A percentile compares a stretch with the other conserved stretches of the same genome.
Evolutionary conservation across 768 basidiomycete genomes (phyloP).

Genomic region (Leucocoprinus sp.): DNA sequence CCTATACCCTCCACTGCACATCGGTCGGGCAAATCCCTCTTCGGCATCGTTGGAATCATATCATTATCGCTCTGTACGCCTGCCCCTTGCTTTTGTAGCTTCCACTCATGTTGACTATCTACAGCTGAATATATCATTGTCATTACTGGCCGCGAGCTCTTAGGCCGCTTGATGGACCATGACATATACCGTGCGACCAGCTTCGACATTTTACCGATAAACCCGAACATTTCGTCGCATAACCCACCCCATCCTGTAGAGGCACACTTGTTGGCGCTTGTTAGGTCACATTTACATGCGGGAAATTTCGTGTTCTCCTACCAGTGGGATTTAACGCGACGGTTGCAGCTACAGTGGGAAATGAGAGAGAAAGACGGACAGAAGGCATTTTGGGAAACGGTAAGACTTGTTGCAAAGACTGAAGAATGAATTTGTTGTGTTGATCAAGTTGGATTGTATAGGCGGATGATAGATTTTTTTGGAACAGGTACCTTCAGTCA

Average conservation of each 20-base stretch:
- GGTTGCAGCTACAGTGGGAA: constrained; percentile 77
- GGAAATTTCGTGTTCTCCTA: constrained; percentile 91
- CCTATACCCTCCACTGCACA: constrained; percentile 45
- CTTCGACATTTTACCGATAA: constrained; percentile 85
- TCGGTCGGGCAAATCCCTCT: constrained; percentile 56
- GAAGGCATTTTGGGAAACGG: constrained; percentile 71
- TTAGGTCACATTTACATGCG: constrained; percentile 72
- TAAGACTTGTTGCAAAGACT: constrained; percentile 30
- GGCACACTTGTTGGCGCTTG: constrained; percentile 76
- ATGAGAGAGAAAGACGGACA: constrained; percentile 40
- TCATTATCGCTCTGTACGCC: constrained; percentile 67
- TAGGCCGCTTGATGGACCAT: constrained; percentile 73
- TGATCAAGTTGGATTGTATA: constrained; percentile 21
- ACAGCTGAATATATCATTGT: constrained; percentile 91
- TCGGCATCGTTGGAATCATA: constrained; percentile 71
- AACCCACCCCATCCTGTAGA: constrained; percentile 81
- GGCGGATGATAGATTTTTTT: constrained; percentile 97
- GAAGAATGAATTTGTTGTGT: too few relatives aligned
- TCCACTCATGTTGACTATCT: background rate
- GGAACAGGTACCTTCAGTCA: constrained; percentile 78
- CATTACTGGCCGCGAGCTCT: constrained; percentile 73
- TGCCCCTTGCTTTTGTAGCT: constrained; percentile 2
- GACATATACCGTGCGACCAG: constrained; percentile 86
- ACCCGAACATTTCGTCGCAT: constrained; percentile 56
- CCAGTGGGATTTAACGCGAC: constrained; percentile 80